Conservation (phyloP, 148 eudicot genomes). For the Rhododendron henanense region DNA sequence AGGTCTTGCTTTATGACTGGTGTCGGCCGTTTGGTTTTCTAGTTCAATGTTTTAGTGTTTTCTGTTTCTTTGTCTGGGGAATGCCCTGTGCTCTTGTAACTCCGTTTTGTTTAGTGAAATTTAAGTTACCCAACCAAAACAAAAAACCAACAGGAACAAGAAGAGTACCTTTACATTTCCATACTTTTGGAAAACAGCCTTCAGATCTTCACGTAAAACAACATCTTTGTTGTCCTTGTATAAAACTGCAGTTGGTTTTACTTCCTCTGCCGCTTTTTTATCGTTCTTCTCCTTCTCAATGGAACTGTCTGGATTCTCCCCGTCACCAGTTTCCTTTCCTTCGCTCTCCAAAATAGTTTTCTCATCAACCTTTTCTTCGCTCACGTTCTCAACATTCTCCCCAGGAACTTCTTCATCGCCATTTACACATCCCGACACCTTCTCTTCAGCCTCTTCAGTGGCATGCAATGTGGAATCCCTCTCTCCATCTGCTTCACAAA, state of each 20-base stretch:
- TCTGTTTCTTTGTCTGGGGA: not conserved
- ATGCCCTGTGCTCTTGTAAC: not conserved
- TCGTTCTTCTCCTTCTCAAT: conserved; percentile 39
- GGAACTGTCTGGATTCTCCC: conserved; percentile 28
- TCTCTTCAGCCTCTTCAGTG: conserved; percentile 29
- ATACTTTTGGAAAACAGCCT: conserved; percentile 60
- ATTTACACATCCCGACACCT: conserved; percentile 27
- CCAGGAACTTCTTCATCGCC: conserved; percentile 17
- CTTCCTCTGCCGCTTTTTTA: conserved; percentile 28
- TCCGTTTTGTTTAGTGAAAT: not conserved
- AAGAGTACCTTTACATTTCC: conserved; percentile 75
- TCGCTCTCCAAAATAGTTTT: conserved; percentile 36
- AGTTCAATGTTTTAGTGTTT: too few species aligned
- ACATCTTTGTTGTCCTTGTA: conserved; percentile 62
- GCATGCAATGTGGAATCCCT: conserved; percentile 15
- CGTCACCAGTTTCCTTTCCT: conserved; percentile 41
- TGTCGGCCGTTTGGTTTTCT: too few species aligned
- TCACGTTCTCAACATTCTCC: conserved; percentile 28
- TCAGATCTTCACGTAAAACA: conserved; percentile 82
- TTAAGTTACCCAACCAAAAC: not conserved
- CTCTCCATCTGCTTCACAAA: conserved; percentile 28
- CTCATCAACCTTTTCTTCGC: conserved; percentile 37
- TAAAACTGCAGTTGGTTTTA: conserved; percentile 18
- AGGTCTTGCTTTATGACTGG: too few species aligned
- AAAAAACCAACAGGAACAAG: not conserved